Base-by-base conservation (phyloP, 108 stramenopile genomes). In the Fragilaria crotonensis region DNA sequence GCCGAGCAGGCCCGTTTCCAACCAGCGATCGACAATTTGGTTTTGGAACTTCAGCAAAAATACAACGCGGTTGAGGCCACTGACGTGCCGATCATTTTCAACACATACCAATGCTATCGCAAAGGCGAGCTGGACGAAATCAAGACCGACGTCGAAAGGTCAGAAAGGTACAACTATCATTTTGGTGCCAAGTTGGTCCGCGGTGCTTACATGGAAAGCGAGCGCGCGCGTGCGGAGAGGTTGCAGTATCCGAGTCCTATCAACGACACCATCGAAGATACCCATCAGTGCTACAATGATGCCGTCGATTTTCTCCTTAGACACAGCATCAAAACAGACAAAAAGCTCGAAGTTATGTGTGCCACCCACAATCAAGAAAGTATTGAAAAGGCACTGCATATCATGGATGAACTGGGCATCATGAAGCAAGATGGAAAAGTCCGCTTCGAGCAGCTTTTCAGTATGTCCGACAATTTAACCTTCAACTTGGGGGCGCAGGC, bases 171-270 rank as follows among this genome's bases (percentile, higher is more conserved):
- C 48, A 59, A 52, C 3, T 96, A 77, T 59, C 74, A 78, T 25
- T 94, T 96, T 64, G 95, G 85, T 28, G 95, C 92, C 28, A 99
- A 98, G 69, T 78, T 97, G 3, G 98, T 99, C 27, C 86, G 98
- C 4, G 98, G 97, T 28, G 98, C 98, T 1, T 99, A 99, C 84
- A 96, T 98, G 95, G 79, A 85, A 7, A 74, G 79, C 30, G 98
- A 98, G 70, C 73, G 92, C 5, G 71, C 70, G 51, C 64, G 89
- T 31, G 95, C 98, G 1, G 52, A 52, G 58, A 56, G 71, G 27
- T 36, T 66, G 55, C 64, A 65, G 0, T 68, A 75, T 54, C 68
- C 75, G 20, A 63, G 60, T 57, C 96, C 95, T 1, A 89, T 95
- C 49, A 88, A 89, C 45, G 78, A 89, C 36, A 81, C 67, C 41